Base-by-base conservation (phyloP, 2,329 filamentous ascomycete genomes). In the Neoarthrinium moseri region DNA sequence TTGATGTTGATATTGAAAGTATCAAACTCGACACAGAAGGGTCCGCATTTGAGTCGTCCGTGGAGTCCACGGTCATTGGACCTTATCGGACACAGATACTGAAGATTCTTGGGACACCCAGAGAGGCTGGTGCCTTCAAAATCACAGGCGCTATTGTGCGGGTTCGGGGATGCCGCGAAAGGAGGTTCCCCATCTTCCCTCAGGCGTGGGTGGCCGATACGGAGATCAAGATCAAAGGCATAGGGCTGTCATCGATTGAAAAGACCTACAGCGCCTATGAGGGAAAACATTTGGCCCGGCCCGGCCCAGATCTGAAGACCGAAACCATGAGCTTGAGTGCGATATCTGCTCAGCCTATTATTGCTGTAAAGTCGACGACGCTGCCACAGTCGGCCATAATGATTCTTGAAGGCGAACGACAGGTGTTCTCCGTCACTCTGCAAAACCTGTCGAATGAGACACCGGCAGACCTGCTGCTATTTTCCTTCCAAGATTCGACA, bases 401-500 rank as follows among this genome's bases (percentile, higher is more conserved):
- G 91, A 78, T 99, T 10, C 74, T 99, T 5, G 92, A 97, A 68
- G 94, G 94, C 34, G 92, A 99, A 66, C 80, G 79, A 18, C 85
- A 84, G 55, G 73, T 74, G 1, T 95, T 97, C 60, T 85, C 81
- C 0, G 77, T 96, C 13, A 91, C 87, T 0, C 70, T 97, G 12
- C 80, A 87, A 54, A 99, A 99, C 54, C 73, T 82, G 7, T 94
- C 90, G 1, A 55, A 62, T 6, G 71, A 75, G 1, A 91, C 86
- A 2, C 75, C 89, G 2, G 89, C 89, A 1, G 89, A 96, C 60
- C 85, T 97, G 45, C 71, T 96, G 27, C 76, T 94, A 21, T 90
- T 96, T 49, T 91, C 89, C 0, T 95, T 95, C 62, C 85, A 91
- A 55, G 91, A 96, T 67, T 95, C 91, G 1, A 91, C 90, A 0